Evolutionary conservation across 441 rosid species (phyloP).

Genomic region (Gossypium trilobum): DNA sequence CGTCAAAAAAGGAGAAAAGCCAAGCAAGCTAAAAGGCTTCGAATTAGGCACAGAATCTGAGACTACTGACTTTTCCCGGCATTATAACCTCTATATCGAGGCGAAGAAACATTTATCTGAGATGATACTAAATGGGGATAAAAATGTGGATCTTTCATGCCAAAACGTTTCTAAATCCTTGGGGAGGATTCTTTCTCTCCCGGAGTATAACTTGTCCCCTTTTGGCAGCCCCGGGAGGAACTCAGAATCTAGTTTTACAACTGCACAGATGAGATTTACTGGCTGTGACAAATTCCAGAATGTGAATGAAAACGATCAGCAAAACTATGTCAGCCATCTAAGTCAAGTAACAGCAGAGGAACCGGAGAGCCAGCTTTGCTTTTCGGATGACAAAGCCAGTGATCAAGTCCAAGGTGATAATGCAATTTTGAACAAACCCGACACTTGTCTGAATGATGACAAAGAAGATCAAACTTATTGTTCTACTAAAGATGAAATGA

Average conservation of each 20-base stretch:
- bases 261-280: constrained; percentile 42
- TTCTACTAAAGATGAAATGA: constrained; percentile 20
- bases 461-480: constrained; percentile 9
- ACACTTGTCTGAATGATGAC: constrained; percentile 26
- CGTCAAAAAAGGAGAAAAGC: constrained; percentile 32
- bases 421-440: constrained; percentile 17
- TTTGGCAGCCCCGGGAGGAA: constrained; percentile 60
- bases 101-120: constrained; percentile 94
- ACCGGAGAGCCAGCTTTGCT: constrained; percentile 25
- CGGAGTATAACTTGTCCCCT: constrained; percentile 61
- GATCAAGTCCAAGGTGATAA: constrained; percentile 21
- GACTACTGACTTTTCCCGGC: constrained; percentile 25
- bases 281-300: constrained; percentile 29
- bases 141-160: constrained; percentile 33
- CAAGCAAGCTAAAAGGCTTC: constrained; percentile 27
- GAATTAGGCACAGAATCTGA: constrained; percentile 29
- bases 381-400: constrained; percentile 23
- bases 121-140: constrained; percentile 53
- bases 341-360: constrained; percentile 22
- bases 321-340: constrained; percentile 25
- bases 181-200: constrained; percentile 73
- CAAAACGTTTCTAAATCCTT: constrained; percentile 45
- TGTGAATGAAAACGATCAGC: constrained; percentile 35
- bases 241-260: constrained; percentile 30
- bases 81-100: constrained; percentile 64